Conservation (phyloP, 78 protist species). For the Emiliania huxleyi region DNA sequence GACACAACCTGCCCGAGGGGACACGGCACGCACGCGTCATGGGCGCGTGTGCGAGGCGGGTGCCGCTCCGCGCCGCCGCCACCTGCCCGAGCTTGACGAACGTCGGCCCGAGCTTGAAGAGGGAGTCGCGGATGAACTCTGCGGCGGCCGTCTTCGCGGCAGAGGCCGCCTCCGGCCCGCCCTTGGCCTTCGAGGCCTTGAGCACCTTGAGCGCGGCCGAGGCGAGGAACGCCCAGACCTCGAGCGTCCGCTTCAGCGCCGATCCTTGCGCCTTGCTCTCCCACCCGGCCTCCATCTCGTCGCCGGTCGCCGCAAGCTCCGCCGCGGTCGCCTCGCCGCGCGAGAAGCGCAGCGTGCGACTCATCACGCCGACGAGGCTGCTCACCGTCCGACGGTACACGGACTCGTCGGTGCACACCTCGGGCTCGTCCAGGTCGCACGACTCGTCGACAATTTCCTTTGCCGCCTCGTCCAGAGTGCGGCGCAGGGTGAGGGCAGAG, state of each 20-base stretch:
- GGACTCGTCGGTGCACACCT: background rate
- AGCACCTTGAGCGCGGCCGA: background rate
- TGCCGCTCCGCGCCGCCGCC: no score
- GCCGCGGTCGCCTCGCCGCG: background rate
- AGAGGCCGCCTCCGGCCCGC: background rate
- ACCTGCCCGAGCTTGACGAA: slow-evolving; percentile 27
- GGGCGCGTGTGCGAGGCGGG: no score
- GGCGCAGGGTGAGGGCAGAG: background rate
- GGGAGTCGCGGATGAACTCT: slow-evolving; percentile 13
- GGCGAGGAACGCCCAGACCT: slow-evolving; percentile 1
- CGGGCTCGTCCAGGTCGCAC: background rate
- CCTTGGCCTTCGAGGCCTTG: background rate
- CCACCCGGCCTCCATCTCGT: slow-evolving; percentile 19
- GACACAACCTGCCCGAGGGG: background rate
- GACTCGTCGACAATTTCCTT: background rate
- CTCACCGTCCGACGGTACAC: background rate
- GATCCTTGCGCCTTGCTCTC: background rate
- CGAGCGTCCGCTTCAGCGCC: background rate
- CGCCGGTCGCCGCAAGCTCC: background rate
- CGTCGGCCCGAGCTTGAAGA: slow-evolving; percentile 5
- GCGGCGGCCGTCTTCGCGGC: slow-evolving; percentile 16
- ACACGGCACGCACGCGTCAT: no score
- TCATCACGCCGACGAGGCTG: background rate
- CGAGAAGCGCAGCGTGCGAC: background rate
- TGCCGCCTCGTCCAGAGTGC: background rate